phyloP scores from a whole-genome alignment of 441 rosid species.

The Eruca vesicaria region DNA sequence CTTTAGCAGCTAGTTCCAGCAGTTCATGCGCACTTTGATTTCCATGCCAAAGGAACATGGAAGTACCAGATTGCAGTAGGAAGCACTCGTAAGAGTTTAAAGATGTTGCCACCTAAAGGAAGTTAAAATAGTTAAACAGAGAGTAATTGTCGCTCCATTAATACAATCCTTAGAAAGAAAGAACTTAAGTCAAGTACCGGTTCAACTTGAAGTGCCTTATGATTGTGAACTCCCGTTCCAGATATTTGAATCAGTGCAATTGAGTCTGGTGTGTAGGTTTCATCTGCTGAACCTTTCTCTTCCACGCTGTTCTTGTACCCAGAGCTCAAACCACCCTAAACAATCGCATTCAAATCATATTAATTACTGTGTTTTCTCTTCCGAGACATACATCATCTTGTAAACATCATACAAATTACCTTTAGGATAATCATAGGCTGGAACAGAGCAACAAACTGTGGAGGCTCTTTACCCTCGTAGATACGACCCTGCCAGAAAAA shows the following conservation, averaged over 20 bases:
- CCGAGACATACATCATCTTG: slow-evolving; percentile 6
- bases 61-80: slow-evolving; percentile 97
- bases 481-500: slow-evolving; percentile 71
- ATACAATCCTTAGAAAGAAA: not conserved
- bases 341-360: slow-evolving; percentile 26
- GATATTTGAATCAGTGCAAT: slow-evolving; percentile 81
- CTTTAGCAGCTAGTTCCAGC: slow-evolving; percentile 76
- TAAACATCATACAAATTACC: slow-evolving; percentile 48
- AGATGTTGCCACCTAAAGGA: slow-evolving; percentile 80
- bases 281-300: slow-evolving; percentile 69
- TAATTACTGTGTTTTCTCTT: slow-evolving; percentile 10
- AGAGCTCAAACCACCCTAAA: slow-evolving; percentile 95
- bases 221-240: slow-evolving; percentile 79
- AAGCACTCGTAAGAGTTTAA: slow-evolving; percentile 85
- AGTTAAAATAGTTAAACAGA: slow-evolving; percentile 2
- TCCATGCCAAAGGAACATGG: slow-evolving; percentile 93
- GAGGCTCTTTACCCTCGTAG: slow-evolving; percentile 95
- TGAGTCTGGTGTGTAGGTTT: slow-evolving; percentile 69
- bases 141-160: not conserved
- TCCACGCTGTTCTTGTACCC: slow-evolving; percentile 67
- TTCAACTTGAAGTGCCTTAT: slow-evolving; percentile 83
- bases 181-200: slow-evolving; percentile 51
- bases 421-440: slow-evolving; percentile 94
- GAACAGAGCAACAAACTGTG: slow-evolving; percentile 89
- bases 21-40: slow-evolving; percentile 91